Percentiles rank a stretch among this genome's conserved stretches.
Conservation (phyloP, 2,329 filamentous ascomycete species). For the Emergomyces orientalis region DNA sequence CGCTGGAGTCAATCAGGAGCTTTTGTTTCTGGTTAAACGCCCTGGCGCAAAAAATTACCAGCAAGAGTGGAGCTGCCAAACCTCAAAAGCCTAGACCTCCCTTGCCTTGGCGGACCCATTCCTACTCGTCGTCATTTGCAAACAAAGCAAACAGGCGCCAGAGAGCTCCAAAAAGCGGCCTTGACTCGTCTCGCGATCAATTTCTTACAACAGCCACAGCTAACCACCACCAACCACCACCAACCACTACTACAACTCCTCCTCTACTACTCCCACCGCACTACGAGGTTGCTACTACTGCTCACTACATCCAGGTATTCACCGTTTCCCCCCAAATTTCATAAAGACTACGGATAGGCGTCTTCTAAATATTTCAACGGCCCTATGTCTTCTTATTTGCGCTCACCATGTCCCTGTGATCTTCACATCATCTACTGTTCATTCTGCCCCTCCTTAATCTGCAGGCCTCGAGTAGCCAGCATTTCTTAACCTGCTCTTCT, state of each 20-base stretch:
- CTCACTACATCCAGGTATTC: neutral
- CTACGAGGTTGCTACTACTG: neutral
- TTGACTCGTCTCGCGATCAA: neutral
- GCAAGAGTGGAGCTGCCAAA: neutral
- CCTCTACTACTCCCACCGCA: neutral
- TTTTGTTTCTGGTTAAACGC: neutral
- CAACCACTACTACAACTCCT: neutral
- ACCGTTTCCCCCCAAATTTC: neutral
- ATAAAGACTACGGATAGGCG: neutral
- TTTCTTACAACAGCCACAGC: neutral
- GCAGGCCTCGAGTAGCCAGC: slow-evolving; percentile 1
- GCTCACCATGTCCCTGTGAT: slow-evolving; percentile 1
- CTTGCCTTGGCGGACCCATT: neutral
- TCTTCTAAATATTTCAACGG: neutral
- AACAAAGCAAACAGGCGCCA: neutral
- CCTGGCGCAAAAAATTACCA: neutral
- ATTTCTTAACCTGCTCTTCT: neutral
- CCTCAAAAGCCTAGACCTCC: neutral
- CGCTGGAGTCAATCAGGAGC: neutral
- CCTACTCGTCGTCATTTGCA: neutral
- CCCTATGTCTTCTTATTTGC: slow-evolving; percentile 14
- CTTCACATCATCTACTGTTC: neutral
- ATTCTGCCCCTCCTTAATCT: neutral
- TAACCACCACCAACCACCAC: neutral
- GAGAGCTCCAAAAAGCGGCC: neutral